These are phyloP conservation scores for Ambrosia artemisiifolia DNA, from an alignment of 129 eudicot species.

Conservation along the genomic window DNA sequence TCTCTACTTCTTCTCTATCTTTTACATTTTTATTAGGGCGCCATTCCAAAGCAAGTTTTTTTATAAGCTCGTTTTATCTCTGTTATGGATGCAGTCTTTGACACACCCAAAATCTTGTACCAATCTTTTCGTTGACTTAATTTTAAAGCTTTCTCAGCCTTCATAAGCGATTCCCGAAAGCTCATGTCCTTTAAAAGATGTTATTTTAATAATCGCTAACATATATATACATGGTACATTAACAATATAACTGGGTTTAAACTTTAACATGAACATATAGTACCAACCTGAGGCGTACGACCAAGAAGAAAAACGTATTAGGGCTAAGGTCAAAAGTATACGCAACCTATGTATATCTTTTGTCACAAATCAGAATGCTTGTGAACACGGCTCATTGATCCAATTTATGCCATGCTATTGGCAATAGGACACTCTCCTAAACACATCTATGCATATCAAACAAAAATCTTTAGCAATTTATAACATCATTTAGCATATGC, in stretches of 20 bases:
- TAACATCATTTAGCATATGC: too few species aligned
- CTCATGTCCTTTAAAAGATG: conserved; percentile 60
- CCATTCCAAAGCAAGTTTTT: conserved; percentile 90
- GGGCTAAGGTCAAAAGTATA: too few species aligned
- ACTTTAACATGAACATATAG: background rate
- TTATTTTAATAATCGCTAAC: conserved; percentile 1
- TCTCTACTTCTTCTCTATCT: conserved; percentile 95
- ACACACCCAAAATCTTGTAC: conserved; percentile 92
- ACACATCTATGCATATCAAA: too few species aligned
- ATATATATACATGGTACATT: background rate
- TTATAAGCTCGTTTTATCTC: conserved; percentile 93
- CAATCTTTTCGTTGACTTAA: conserved; percentile 96
- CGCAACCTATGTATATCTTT: too few species aligned
- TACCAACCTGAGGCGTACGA: conserved; percentile 85
- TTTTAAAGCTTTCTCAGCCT: conserved; percentile 82
- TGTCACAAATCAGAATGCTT: too few species aligned
- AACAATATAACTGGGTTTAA: background rate
- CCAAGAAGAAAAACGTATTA: too few species aligned
- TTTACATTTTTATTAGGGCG: conserved; percentile 94
- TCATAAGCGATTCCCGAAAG: conserved; percentile 65
- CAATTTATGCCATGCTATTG: too few species aligned
- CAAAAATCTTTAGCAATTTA: too few species aligned
- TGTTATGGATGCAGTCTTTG: conserved; percentile 69
- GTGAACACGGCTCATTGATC: too few species aligned
- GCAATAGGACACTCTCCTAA: too few species aligned